Percentiles rank a stretch among this genome's conserved stretches.
phyloP scores from a whole-genome alignment of 2,329 filamentous ascomycete species.

The Phyllosticta citriasiana region DNA sequence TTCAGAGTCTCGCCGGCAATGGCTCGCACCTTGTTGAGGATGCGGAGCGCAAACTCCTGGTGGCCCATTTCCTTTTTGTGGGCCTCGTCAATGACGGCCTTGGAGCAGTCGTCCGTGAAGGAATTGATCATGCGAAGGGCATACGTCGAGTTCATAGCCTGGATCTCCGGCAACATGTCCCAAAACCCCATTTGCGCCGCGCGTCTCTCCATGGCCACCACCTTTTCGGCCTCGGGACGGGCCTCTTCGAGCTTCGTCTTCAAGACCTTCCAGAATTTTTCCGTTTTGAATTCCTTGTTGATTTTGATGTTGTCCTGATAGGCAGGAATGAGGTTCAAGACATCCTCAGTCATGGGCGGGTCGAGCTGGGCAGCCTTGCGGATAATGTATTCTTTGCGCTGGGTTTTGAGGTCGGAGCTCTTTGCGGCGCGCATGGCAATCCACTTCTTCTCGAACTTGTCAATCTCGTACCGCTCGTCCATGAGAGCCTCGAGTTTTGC shows the following conservation, averaged over 20 bases:
- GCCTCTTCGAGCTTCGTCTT: constrained; percentile 18
- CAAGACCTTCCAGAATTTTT: constrained; percentile 20
- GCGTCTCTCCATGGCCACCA: constrained; percentile 12
- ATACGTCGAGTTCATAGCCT: constrained; percentile 3
- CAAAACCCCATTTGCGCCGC: constrained; percentile 12
- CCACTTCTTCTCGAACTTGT: constrained; percentile 26
- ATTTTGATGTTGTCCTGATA: constrained; percentile 31
- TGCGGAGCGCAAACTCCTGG: constrained; percentile 20
- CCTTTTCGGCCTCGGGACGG: constrained; percentile 15
- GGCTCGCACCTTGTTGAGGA: constrained; percentile 17
- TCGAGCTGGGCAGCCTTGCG: constrained; percentile 26
- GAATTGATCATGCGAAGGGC: neutral
- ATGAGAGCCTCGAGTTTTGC: constrained; percentile 1
- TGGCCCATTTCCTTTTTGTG: constrained; percentile 3
- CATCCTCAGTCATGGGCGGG: constrained; percentile 25
- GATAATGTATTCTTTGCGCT: constrained; percentile 26
- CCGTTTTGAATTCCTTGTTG: constrained; percentile 23
- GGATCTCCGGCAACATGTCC: constrained; percentile 4
- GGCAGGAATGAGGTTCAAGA: constrained; percentile 29
- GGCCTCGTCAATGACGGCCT: neutral
- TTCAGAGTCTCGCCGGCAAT: constrained; percentile 7
- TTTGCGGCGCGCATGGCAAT: constrained; percentile 21
- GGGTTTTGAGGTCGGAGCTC: constrained; percentile 23
- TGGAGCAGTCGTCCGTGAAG: neutral
- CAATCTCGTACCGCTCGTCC: constrained; percentile 26